phyloP scores from a whole-genome alignment of 2,329 filamentous ascomycete genomes.

The Chrysosporium queenslandicum region DNA sequence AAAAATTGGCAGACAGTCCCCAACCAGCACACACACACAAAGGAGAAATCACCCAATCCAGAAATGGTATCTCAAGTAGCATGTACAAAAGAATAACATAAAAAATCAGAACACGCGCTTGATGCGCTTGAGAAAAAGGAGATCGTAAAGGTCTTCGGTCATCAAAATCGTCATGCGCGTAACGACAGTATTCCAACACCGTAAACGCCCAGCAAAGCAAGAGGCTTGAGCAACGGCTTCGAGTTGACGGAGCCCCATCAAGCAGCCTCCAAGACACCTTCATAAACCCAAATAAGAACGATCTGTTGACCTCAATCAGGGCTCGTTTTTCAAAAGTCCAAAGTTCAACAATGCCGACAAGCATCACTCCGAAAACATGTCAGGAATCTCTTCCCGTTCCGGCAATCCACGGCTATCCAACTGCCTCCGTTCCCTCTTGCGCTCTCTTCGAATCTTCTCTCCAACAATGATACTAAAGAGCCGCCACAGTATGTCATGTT shows the following conservation, averaged over 20 bases:
- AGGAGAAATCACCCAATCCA: not conserved
- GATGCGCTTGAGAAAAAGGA: not conserved
- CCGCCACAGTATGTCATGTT: conserved; percentile 36
- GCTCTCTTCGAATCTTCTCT: conserved; percentile 36
- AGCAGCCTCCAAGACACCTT: not conserved
- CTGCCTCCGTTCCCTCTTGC: conserved; percentile 19
- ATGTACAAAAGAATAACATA: conserved; percentile 1
- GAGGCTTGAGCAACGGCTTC: not conserved
- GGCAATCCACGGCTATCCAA: not conserved
- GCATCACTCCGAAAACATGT: not conserved
- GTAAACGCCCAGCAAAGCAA: not conserved
- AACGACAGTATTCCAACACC: conserved; percentile 1
- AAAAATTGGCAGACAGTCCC: not conserved
- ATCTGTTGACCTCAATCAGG: no score
- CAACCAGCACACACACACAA: not conserved
- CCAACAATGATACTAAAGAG: conserved; percentile 41
- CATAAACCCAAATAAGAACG: no score
- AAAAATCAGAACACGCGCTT: not conserved
- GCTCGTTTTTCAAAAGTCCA: not conserved
- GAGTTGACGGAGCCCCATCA: not conserved
- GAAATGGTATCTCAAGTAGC: conserved; percentile 1
- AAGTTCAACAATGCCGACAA: not conserved
- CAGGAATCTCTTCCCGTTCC: not conserved
- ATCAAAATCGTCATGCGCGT: conserved; percentile 4
- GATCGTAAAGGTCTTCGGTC: not conserved